Conservation (phyloP, 257 asterid species). For the Leptodermis oblonga region DNA sequence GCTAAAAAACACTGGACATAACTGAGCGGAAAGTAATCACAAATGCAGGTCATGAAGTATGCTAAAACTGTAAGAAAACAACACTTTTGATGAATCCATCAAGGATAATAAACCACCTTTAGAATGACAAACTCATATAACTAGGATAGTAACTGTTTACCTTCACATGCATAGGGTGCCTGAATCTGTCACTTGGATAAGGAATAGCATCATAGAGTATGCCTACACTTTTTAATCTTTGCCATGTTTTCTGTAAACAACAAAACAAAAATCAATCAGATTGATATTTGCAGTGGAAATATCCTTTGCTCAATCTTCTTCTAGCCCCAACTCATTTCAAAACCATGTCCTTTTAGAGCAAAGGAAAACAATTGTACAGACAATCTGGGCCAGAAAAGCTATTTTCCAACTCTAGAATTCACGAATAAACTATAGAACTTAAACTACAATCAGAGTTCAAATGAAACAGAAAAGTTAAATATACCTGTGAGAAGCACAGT, state of each 20-base stretch:
- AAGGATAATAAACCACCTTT: neutral
- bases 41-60: neutral
- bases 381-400: neutral
- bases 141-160: slow-evolving; percentile 24
- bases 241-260: slow-evolving; percentile 80
- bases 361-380: neutral
- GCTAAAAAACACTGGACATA: neutral
- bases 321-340: neutral
- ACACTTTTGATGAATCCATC: neutral
- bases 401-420: neutral
- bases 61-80: neutral
- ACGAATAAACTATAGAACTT: no score
- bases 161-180: slow-evolving; percentile 92
- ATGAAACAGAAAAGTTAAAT: slow-evolving; percentile 4
- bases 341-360: neutral
- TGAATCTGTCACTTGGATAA: slow-evolving; percentile 47
- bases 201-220: slow-evolving; percentile 86
- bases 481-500: slow-evolving; percentile 87
- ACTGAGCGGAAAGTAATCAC: neutral
- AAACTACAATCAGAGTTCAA: neutral
- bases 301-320: neutral
- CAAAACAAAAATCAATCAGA: neutral
- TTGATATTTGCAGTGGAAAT: neutral
- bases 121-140: neutral
- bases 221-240: slow-evolving; percentile 58